Base-by-base conservation (phyloP, 768 basidiomycete species). In the Xerocomellus dryophilus region DNA sequence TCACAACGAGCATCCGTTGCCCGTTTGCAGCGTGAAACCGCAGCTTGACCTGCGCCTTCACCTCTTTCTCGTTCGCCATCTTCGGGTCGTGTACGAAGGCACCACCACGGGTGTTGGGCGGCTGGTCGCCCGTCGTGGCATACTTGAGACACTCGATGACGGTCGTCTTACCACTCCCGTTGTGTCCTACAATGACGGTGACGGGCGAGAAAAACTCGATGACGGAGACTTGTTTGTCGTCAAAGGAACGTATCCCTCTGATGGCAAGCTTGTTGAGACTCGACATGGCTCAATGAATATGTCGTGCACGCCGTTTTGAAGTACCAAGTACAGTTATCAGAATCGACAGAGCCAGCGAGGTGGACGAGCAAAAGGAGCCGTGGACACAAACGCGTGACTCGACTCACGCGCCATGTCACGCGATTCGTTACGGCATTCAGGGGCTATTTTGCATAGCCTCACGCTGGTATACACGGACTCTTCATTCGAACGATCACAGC, bases 81-180 rank as follows among this genome's bases (percentile, higher is more conserved):
- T 97, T 97, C 2, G 97, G 97, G 72, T 99, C 97, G 70, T 99
- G 97, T 4, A 99, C 75, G 72, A 98, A 99, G 0, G 97, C 97
- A n/a, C 96, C 97, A 31, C 96, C 96, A 56, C 94, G 93, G 21
- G 95, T 93, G 66, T 96, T 96, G 1, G 97, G 92, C 0, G 97
- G 97, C 62, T 98, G 89, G 70, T 98, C 96, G 27, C 97, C 97
- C 0, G 97, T 99, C 0, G 97, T 97, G 11, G 93, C 93, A 68
- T 99, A 99, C 77, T 98, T 98, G 71, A 99, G 82, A 73, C 96
- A 98, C 78, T 99, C 97, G 71, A 99, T 98, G 67, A 98, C 90
- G 1, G 96, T 99, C 3, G 97, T 99, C 75, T 99, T 99, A 41
- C 97, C 97, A 62, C 91, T 94, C 17, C 97, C 97, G 72, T 99